Base-by-base conservation (phyloP, 768 basidiomycete genomes). In the Termitomyces sp. region DNA sequence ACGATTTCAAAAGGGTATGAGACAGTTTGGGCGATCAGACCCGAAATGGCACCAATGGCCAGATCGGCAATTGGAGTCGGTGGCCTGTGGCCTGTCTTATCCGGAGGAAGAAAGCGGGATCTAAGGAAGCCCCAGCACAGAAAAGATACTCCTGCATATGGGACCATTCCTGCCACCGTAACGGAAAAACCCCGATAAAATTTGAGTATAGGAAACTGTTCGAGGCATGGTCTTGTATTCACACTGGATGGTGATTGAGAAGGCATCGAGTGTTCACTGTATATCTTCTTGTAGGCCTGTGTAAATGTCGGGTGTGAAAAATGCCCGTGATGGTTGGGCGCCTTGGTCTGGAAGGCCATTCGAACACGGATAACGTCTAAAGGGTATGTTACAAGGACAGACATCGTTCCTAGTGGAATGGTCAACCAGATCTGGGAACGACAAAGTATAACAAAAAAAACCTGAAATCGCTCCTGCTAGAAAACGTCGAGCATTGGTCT, bases 171-270 rank as follows among this genome's bases (percentile, higher is more conserved):
- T 13, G 84, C 72, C 41, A 98, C 73, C 23, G 95, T 95, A 32
- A 97, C 93, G 7, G 87, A 87, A 74, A 98, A 98, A n/a, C 97
- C 96, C 23, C 97, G 91, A 70, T 98, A 99, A 74, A 98, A 94
- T 67, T 95, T 92, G 57, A 95, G 80, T 55, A 93, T 69, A 16
- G 91, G 89, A 66, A 89, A 84, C 13, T 82, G 81, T 47, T 82
- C 74, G 65, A 95, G 81, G 56, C 73, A 70, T 36, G 71, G 66
- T 64, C 63, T 65, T 51, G 69, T 48, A 53, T 50, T 57, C 62
- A 16, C 55, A 58, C 50, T 35, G 63, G 61, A 54, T 64, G 40
- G 67, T 44, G 70, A 61, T 51, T 14, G 71, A 53, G 62, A 68
- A 60, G 69, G 61, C 13, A 67, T 41, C 6, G 82, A 68, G 30